A percentile compares a stretch with the other conserved stretches of the same genome.
These are phyloP conservation scores for Xanthoconium stramineum DNA, from an alignment of 768 basidiomycete species.

Conservation along the genomic window DNA sequence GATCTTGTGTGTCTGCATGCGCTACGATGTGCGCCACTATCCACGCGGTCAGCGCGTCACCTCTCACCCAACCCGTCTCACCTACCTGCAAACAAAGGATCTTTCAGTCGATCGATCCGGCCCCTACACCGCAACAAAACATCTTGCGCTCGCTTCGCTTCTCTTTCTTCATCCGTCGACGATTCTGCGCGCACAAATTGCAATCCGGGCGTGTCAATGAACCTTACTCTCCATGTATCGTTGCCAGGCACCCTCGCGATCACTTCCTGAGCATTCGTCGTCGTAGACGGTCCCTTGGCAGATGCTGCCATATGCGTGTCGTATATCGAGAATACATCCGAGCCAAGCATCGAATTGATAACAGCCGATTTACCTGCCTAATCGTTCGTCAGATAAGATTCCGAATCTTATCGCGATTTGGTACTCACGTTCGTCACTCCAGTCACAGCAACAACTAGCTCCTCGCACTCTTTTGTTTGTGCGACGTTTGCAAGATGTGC, in stretches of 20 bases:
- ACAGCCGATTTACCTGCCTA: slow-evolving; percentile 84
- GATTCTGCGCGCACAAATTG: slow-evolving; percentile 40
- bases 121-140: slow-evolving; percentile 78
- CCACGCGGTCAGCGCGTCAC: slow-evolving; percentile 13
- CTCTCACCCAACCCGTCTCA: slow-evolving; percentile 6
- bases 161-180: slow-evolving; percentile 30
- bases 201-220: slow-evolving; percentile 91
- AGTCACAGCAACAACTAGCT: slow-evolving; percentile 70
- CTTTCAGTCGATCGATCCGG: slow-evolving; percentile 81
- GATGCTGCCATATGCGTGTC: slow-evolving; percentile 41
- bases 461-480: slow-evolving; percentile 42
- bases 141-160: slow-evolving; percentile 49
- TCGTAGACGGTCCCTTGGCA: slow-evolving; percentile 59
- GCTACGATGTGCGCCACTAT: slow-evolving; percentile 67
- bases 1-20: slow-evolving; percentile 69
- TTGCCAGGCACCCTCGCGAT: slow-evolving; percentile 45
- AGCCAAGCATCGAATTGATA: slow-evolving; percentile 70
- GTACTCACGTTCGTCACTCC: slow-evolving; percentile 77
- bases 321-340: slow-evolving; percentile 55
- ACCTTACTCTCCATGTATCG: slow-evolving; percentile 40
- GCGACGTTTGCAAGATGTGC: slow-evolving; percentile 47
- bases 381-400: slow-evolving; percentile 7
- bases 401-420: not conserved
- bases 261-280: slow-evolving; percentile 68
- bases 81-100: slow-evolving; percentile 69